Percentiles rank a stretch among this genome's conserved stretches.
These are phyloP conservation scores for Verticillium dahliae DNA, from an alignment of 2,329 filamentous ascomycete genomes.

Conservation along the genomic window DNA sequence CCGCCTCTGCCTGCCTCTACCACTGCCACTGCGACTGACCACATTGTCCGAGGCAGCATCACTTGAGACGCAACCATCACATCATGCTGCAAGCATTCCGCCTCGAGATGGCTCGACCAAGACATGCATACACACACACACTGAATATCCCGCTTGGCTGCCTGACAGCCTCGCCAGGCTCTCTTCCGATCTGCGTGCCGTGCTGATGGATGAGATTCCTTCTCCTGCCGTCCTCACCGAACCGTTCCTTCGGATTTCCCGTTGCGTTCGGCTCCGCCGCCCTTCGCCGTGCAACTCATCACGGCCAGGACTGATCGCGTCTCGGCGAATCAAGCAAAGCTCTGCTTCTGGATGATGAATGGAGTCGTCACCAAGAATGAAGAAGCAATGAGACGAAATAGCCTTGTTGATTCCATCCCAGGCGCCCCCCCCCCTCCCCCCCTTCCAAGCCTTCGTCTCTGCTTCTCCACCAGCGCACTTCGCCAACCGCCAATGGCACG, in stretches of 20 bases:
- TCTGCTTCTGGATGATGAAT: not conserved
- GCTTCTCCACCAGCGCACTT: too few species aligned
- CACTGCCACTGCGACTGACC: too few species aligned
- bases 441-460: too few species aligned
- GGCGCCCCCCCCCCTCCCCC: not conserved
- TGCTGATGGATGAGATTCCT: not conserved
- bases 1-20: too few species aligned
- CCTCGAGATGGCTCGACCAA: not conserved
- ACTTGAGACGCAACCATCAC: not conserved
- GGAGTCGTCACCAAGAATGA: not conserved
- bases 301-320: not conserved
- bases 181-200: not conserved
- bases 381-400: not conserved
- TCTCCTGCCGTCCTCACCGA: not conserved
- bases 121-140: not conserved
- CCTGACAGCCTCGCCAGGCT: not conserved
- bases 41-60: not conserved
- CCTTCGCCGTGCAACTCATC: not conserved
- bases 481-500: not conserved
- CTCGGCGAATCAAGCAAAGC: not conserved
- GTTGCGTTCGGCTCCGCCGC: not conserved
- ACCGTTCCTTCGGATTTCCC: not conserved
- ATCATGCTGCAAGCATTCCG: not conserved
- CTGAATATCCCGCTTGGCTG: not conserved
- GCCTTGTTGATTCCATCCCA: not conserved